Percentiles rank a stretch among this genome's conserved stretches.
These are phyloP conservation scores for Rosa hybrid DNA, from an alignment of 331 rosid species.

Conservation along the genomic window DNA sequence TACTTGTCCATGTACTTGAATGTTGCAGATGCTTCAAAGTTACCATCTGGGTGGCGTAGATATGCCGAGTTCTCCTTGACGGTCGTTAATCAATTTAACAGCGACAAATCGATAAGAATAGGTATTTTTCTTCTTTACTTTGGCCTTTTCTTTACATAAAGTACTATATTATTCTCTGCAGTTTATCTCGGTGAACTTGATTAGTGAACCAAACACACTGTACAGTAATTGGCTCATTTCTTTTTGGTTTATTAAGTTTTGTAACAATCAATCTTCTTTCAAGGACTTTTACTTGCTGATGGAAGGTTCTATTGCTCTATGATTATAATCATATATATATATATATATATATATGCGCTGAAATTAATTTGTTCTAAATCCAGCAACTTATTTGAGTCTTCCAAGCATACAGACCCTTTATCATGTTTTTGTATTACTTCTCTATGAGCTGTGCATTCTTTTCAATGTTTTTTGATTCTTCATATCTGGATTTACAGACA, in stretches of 20 bases:
- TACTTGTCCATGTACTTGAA: slow-evolving; percentile 17
- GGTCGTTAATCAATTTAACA: slow-evolving; percentile 6
- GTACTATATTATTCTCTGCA: no score
- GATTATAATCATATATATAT: not conserved
- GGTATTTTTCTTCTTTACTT: not conserved
- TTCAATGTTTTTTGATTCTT: not conserved
- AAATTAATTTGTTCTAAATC: not conserved
- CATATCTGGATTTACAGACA: slow-evolving; percentile 9
- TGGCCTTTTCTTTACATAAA: not conserved
- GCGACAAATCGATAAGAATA: slow-evolving; percentile 10
- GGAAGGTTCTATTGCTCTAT: not conserved
- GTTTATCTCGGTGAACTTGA: no score
- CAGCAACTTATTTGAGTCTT: not conserved
- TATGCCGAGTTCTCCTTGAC: slow-evolving; percentile 13
- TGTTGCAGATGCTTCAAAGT: slow-evolving; percentile 4
- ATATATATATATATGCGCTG: not conserved
- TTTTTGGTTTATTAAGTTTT: no score
- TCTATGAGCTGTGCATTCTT: not conserved
- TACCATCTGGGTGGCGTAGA: slow-evolving; percentile 19
- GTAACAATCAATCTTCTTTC: no score
- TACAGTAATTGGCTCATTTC: no score
- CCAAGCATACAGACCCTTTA: not conserved
- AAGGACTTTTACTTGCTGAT: not conserved
- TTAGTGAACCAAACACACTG: no score
- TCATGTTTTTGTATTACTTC: not conserved